Evolutionary conservation across 2,329 filamentous ascomycete genomes (phyloP).

Genomic region (Aspergillus sp.): DNA sequence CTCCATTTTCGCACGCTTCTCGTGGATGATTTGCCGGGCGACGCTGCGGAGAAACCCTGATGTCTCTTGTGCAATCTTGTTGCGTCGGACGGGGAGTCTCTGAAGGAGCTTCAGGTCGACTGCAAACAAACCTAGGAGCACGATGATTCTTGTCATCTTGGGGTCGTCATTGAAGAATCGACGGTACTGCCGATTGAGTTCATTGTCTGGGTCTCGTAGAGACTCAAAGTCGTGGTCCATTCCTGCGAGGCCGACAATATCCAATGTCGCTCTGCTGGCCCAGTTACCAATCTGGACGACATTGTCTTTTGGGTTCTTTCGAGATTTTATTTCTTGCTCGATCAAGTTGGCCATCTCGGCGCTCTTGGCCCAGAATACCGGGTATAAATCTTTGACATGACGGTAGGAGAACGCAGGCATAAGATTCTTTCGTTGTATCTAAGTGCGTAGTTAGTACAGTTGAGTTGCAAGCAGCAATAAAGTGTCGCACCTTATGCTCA

Average conservation of each 20-base stretch:
- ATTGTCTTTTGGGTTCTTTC: conserved; percentile 28
- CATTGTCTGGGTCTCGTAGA: conserved; percentile 53
- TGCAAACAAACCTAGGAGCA: conserved; percentile 52
- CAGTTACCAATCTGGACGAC: conserved; percentile 56
- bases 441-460: background rate
- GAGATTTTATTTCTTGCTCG: conserved; percentile 34
- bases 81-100: conserved; percentile 62
- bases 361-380: conserved; percentile 74
- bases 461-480: background rate
- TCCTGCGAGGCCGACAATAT: conserved; percentile 68
- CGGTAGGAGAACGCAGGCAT: conserved; percentile 80
- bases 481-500: conserved; percentile 60
- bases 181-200: conserved; percentile 43
- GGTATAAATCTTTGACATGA: conserved; percentile 77
- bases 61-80: conserved; percentile 56
- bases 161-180: conserved; percentile 17
- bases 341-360: conserved; percentile 61
- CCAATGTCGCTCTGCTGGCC: conserved; percentile 62
- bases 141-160: conserved; percentile 40
- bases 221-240: conserved; percentile 65
- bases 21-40: conserved; percentile 61
- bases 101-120: conserved; percentile 57
- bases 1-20: conserved; percentile 57
- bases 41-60: conserved; percentile 55
- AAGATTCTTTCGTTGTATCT: conserved; percentile 64